phyloP scores from a whole-genome alignment of 1,139 yeast genomes.

The Suhomyces chickasaworum region DNA sequence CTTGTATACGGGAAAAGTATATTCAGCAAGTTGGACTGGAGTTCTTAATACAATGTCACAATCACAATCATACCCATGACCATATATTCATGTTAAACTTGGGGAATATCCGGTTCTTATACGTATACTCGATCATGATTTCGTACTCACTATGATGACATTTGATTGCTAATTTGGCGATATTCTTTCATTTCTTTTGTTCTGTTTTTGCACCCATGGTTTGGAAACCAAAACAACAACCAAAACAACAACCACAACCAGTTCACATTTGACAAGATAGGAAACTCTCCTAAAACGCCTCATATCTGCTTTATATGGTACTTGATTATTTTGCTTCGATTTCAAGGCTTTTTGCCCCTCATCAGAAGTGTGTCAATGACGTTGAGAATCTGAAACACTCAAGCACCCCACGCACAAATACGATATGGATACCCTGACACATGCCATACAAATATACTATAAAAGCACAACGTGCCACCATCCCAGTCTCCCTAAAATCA shows the following conservation, averaged over 20 bases:
- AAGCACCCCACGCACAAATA: neutral
- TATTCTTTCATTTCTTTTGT: neutral
- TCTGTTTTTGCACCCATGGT: neutral
- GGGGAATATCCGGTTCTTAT: too few relatives aligned
- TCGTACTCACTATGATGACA: too few relatives aligned
- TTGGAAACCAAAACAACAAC: neutral
- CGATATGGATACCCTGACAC: neutral
- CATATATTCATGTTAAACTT: too few relatives aligned
- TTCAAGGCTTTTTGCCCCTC: neutral
- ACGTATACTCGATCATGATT: too few relatives aligned
- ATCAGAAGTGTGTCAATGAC: neutral
- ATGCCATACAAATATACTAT: neutral
- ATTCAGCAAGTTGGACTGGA: too few relatives aligned
- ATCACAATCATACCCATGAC: too few relatives aligned
- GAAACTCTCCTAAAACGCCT: neutral
- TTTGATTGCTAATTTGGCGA: too few relatives aligned
- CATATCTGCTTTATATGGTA: neutral
- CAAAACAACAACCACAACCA: neutral
- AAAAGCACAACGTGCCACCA: neutral
- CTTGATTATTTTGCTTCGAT: neutral
- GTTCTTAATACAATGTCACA: too few relatives aligned
- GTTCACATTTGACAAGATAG: neutral
- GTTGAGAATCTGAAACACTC: neutral
- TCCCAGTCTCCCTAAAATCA: too few relatives aligned
- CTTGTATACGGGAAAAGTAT: too few relatives aligned